Base-by-base conservation (phyloP, 1,284 basidiomycete species). In the Takashimella tepidaria region DNA sequence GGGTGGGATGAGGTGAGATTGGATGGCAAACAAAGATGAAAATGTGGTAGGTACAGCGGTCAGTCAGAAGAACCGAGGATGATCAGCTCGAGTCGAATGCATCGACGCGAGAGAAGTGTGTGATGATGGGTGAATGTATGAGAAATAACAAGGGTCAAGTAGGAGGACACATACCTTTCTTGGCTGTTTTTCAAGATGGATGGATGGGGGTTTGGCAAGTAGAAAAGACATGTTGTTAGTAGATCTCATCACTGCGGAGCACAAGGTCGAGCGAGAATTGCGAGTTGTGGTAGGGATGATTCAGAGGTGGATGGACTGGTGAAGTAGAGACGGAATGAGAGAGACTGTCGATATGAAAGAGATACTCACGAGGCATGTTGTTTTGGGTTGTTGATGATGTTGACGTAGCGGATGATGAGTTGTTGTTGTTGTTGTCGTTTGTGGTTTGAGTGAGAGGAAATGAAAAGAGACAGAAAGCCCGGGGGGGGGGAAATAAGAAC, bases 351-450 rank as follows among this genome's bases (percentile, higher is more conserved):
- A 62, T 59, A 41, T 13, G 25, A 55, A 47, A 54, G 45, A 59
- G 60, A 53, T 41, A 72, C 69, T 68, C 57, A 72, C 69, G 68
- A 63, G 69, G 64, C 69, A 72, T 72, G 24, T 23, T 46, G 44
- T 45, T 12, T 45, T 22, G 25, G 50, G 22, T 24, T 26, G 19
- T 4, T 20, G 24, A 27, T 8, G 37, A 26, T 10, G 41, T 13
- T 13, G 31, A 43, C 42, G 23, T 27, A 19, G 48, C 21, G 41
- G 37, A 10, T 6, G 48, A 37, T 25, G 13, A 26, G 23, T 45
- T 5, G 21, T 22, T 10, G 6, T 5, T 19, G 45, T 46, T 22
- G 50, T 27, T 24, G 13, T 3, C 24, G 44, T 45, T 24, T 52
- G 45, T 25, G 43, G 48, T n/a, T n/a, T 25, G 49, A 41, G 42